Percentiles rank a stretch among this genome's conserved stretches.
Conservation (phyloP, 78 protist species). For the Protostelium mycophagum region DNA sequence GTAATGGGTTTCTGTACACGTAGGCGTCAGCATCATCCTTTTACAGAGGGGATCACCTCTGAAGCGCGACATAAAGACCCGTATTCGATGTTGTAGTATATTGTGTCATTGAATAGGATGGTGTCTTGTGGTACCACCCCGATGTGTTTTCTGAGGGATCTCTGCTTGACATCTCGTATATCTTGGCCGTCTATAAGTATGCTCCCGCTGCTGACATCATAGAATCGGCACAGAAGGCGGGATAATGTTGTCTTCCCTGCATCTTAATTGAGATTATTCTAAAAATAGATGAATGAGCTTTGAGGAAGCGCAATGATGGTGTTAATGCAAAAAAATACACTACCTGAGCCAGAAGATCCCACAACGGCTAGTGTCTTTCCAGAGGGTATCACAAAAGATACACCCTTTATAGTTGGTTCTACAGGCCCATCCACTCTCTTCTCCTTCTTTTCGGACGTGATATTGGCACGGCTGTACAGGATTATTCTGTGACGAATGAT, state of each 20-base stretch:
- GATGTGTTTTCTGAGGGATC: conserved; percentile 39
- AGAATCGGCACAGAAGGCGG: conserved; percentile 71
- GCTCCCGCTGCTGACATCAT: conserved; percentile 69
- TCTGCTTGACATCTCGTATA: conserved; percentile 4
- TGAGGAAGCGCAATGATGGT: background rate
- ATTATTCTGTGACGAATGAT: no score
- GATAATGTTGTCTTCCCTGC: conserved; percentile 81
- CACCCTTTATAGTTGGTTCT: background rate
- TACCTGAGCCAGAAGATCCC: conserved; percentile 78
- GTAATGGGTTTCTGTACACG: no score
- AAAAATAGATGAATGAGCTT: background rate
- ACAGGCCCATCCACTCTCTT: background rate
- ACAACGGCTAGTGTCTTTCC: conserved; percentile 72
- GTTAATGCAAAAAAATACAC: no score
- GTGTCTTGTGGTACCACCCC: conserved; percentile 72
- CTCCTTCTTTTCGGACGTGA: background rate
- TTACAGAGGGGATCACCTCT: no score
- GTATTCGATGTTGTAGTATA: conserved; percentile 60
- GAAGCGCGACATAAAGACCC: no score
- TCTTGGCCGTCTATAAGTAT: conserved; percentile 79
- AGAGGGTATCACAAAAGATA: conserved; percentile 20
- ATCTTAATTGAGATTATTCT: no score
- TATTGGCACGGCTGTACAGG: background rate
- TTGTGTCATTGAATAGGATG: conserved; percentile 53
- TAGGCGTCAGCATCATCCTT: no score